phyloP scores from a whole-genome alignment of 495 filamentous ascomycete genomes.

The Penicillium coffeae region DNA sequence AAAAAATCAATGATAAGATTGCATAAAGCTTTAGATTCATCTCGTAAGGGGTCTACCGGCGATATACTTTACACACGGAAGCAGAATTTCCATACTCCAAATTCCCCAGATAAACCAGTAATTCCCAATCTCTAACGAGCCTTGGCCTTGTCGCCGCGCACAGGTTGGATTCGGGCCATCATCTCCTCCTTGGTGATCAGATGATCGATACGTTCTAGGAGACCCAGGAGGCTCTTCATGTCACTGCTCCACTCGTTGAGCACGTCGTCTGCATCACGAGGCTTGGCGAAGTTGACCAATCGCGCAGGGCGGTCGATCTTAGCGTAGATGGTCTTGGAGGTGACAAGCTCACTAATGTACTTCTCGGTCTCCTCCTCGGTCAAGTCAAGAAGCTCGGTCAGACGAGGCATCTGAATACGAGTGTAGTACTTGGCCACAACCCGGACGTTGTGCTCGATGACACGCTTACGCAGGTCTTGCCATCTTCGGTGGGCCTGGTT shows the following conservation, averaged over 20 bases:
- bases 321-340: constrained; percentile 92
- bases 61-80: constrained; percentile 34
- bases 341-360: constrained; percentile 93
- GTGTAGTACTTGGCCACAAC: constrained; percentile 99
- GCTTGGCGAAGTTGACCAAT: constrained; percentile 89
- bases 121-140: constrained; percentile 27
- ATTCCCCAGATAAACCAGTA: constrained; percentile 1
- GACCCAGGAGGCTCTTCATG: constrained; percentile 93
- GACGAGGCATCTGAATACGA: constrained; percentile 82
- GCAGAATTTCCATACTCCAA: constrained; percentile 13
- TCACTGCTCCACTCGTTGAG: constrained; percentile 98
- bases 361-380: constrained; percentile 94
- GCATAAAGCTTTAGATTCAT: constrained; percentile 5
- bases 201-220: constrained; percentile 93
- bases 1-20: too few relatives aligned
- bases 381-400: constrained; percentile 86
- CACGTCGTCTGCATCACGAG: constrained; percentile 92
- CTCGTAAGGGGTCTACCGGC: constrained; percentile 28
- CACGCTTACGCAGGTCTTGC: constrained; percentile 92
- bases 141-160: constrained; percentile 54
- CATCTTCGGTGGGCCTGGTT: constrained; percentile 77
- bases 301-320: constrained; percentile 94
- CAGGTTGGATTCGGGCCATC: constrained; percentile 93
- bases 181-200: constrained; percentile 99
- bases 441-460: constrained; percentile 98